These are phyloP conservation scores for Omphalea diandra DNA, from an alignment of 441 rosid genomes.

Conservation along the genomic window DNA sequence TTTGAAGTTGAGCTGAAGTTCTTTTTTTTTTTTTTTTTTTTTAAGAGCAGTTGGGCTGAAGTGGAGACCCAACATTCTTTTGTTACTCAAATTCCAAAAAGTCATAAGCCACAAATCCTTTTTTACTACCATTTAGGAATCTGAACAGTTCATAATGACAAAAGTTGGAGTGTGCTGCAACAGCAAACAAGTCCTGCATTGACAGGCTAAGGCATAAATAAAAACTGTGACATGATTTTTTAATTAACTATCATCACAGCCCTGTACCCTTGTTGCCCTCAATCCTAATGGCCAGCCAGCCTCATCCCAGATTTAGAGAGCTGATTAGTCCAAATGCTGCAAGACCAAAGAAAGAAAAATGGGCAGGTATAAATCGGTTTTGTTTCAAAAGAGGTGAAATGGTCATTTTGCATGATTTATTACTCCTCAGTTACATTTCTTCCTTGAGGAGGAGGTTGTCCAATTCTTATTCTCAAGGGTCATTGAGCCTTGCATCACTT, in stretches of 20 bases:
- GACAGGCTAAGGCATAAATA: background rate
- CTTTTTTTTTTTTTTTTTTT: too few relatives aligned
- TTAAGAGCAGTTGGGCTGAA: too few relatives aligned
- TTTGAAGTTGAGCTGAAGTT: too few relatives aligned
- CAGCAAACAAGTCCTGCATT: background rate
- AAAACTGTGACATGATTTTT: too few relatives aligned
- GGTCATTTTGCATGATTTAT: background rate
- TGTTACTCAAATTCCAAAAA: too few relatives aligned
- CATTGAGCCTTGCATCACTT: conserved; percentile 2
- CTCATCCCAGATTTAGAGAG: background rate
- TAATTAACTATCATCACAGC: too few relatives aligned
- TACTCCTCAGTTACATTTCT: background rate
- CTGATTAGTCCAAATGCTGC: too few relatives aligned
- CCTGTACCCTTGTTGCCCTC: background rate
- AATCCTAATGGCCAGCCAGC: background rate
- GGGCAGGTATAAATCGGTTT: too few relatives aligned
- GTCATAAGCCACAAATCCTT: background rate
- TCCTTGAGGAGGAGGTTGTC: too few relatives aligned
- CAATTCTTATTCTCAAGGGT: conserved; percentile 12
- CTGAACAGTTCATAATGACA: background rate
- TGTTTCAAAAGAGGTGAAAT: background rate
- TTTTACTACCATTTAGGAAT: background rate
- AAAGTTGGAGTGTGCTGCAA: background rate
- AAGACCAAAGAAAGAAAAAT: too few relatives aligned
- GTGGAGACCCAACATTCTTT: too few relatives aligned